Evolutionary conservation across 2,329 filamentous ascomycete genomes (phyloP), one percentile per base, ranked within the genome.

Genomic region (Volutella citrinella): DNA sequence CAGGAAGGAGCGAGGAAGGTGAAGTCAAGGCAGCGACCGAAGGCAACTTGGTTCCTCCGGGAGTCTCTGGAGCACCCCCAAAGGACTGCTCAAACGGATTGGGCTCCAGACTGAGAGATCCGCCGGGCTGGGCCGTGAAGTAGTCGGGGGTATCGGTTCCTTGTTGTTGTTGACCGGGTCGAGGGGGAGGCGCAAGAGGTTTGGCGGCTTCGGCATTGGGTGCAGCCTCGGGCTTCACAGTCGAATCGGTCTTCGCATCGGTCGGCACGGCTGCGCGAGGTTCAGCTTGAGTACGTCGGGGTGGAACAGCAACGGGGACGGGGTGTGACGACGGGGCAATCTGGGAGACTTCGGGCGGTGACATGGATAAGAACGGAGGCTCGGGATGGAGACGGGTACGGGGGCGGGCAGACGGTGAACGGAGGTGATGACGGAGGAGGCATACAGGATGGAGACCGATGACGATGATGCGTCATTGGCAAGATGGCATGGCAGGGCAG

Each of bases 31-130:
- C 78, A 28, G 89, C 89, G 49, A 97, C 89, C 12, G 90, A 86
- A 31, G 93, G 93, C 43, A 98, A 72, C 55, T 95, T 83, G 39
- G 79, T 81, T 46, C 78, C 84, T 49, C 87, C 86, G 12, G 91
- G 89, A 19, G 91, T 95, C 60, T 95, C 87, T 50, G 80, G 76
- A 34, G 68, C 68, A 42, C 70, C 70, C 49, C 77, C 82, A 60
- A 98, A 98, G 7, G 91, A 96, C 64, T 93, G 87, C 61, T 97
- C 93, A 56, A 98, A 97, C 8, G 93, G 91, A 64, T 98, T 97
- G 40, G 89, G 89, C 69, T 97, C 93, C 60, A 85, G 77, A 52
- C 78, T 82, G 58, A 89, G 64, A 33, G 72, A 74, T 48, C 66
- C 70, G 52, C 58, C 64, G 42, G 57, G 73, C 43, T 76, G 69